Evolutionary conservation across 441 rosid species (phyloP), one percentile per base, ranked within the genome.

Genomic region (Aleurites moluccanus): DNA sequence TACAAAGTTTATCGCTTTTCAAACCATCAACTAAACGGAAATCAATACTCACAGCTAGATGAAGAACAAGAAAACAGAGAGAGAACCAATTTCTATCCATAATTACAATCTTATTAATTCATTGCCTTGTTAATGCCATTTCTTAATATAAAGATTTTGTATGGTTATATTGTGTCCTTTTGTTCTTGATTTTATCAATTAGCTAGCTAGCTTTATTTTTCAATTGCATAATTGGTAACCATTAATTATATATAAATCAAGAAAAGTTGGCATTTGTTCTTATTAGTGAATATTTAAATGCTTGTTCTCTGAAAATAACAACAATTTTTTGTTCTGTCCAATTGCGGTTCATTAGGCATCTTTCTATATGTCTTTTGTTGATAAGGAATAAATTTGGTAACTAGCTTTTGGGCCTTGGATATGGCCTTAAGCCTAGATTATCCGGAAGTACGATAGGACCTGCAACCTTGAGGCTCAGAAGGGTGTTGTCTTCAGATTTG

Each of bases 1-100:
- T 61, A 76, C 87, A 85, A 30, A 87, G 88, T 64, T 75, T 67
- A 13, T 72, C 57, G 33, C 88, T 85, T 64, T 80, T 75, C 72
- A 80, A 57, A 10, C 70, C 61, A 30, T 30, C 33, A 61, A 52
- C 21, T 10, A 64, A 62, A 30, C 2, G 35, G 6, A 6, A 5
- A 14, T 55, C 55, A 18, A n/a, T 18, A 1, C 23, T 23, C 49
- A 66, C 27, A 16, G 23, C 75, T 53, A 74, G 40, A 14, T 70
- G 72, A 23, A 81, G 18, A 53, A 68, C 50, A 80, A 59, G 25
- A 25, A 80, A 20, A 28, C 23, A 7, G 59, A 18, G 55, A 50
- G 21, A 18, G 20, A 18, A 1, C n/a, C 64, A 45, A 68, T 45
- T 21, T 33, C 49, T 74, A 7, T 67, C 67, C 88, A 79, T 79